Base-by-base conservation (phyloP, 2,329 filamentous ascomycete genomes). In the Acrocalymma vagum region DNA sequence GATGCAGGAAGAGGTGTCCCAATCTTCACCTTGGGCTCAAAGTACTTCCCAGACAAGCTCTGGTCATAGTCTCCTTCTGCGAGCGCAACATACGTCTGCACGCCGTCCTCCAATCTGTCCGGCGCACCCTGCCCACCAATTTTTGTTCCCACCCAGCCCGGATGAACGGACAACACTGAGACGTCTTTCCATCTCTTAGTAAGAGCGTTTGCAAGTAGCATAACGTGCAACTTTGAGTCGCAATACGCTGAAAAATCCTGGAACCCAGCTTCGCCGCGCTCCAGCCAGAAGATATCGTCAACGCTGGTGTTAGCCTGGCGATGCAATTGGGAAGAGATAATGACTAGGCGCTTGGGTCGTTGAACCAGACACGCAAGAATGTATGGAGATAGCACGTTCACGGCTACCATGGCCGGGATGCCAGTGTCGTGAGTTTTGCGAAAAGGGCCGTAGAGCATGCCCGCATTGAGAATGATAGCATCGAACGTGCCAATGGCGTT, bases 371-470 rank as follows among this genome's bases (percentile, higher is more conserved):
- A 75, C 0, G 79, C 78, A 3, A 84, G 66, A 5, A 84, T 69
- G 49, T 83, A 84, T 0, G 81, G 81, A 11, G 81, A 80, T 0
- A 84, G 53, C 0, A 74, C 79, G 51, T 84, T 84, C 29, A 83
- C 78, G 0, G 78, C 73, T 31, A 82, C 78, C 1, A 81, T 68
- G 2, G 71, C 69, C 0, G 78, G 75, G 15, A 81, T 68, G 8
- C 72, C 73, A n/a, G n/a, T n/a, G 26, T 80, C 75, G 4, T 54
- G 58, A 0, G 75, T 79, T 41, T 74, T 74, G 36, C 55, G 64
- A 45, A 63, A 72, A 27, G 60, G 70, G 11, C 74, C 74, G 20
- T 62, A 63, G 39, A 75, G 77, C 16, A 81, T 50, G 3, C 79
- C 81, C 0, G 81, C 81, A 45, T 84, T 84, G 68, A 84, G 81